Conservation (phyloP, 176 grass and related monocot species). For the Canna indica region DNA sequence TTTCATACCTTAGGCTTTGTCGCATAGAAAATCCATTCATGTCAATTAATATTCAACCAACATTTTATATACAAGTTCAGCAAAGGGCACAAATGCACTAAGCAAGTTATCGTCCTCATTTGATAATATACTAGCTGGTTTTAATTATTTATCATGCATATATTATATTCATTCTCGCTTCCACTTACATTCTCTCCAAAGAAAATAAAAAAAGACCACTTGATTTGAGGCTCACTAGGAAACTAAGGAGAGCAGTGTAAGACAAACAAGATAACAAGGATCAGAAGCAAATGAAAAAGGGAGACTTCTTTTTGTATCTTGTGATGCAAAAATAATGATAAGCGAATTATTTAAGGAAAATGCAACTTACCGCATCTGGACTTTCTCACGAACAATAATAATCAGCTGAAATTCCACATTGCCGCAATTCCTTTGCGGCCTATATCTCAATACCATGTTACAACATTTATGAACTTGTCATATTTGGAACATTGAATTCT, state of each 20-base stretch:
- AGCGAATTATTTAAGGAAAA: not conserved
- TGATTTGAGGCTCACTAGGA: not conserved
- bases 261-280: not conserved
- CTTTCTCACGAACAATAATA: conserved; percentile 79
- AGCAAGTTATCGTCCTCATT: no score
- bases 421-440: conserved; percentile 73
- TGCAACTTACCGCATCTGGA: conserved; percentile 49
- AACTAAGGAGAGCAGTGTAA: not conserved
- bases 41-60: no score
- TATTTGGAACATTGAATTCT: no score
- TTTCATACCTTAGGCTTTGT: no score
- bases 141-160: not conserved
- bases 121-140: no score
- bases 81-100: not conserved
- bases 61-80: not conserved
- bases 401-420: conserved; percentile 72
- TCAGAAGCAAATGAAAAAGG: not conserved
- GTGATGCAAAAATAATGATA: not conserved
- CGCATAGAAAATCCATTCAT: no score
- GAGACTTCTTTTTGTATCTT: not conserved
- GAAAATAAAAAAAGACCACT: not conserved
- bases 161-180: not conserved
- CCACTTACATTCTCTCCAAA: not conserved
- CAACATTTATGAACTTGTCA: not conserved
- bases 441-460: conserved; percentile 25